Evolutionary conservation across 2,329 filamentous ascomycete species (phyloP).

Genomic region (Chaetothyriales sp.): DNA sequence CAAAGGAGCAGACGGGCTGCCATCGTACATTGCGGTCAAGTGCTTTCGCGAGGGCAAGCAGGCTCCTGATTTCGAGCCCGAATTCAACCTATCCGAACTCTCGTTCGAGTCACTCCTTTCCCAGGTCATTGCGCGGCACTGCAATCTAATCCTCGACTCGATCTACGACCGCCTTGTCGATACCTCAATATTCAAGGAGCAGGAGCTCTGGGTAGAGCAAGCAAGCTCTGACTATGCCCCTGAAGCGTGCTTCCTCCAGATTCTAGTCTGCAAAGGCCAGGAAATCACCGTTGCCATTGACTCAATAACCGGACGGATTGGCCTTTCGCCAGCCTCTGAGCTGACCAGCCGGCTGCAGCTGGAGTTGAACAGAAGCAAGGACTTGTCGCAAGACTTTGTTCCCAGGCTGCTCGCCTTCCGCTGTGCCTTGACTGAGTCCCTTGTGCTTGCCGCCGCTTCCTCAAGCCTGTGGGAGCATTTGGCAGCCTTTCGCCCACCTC

Average conservation of each 20-base stretch:
- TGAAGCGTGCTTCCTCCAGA: slow-evolving; percentile 48
- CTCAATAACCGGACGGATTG: slow-evolving; percentile 60
- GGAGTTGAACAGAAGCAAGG: slow-evolving; percentile 45
- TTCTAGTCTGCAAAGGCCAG: slow-evolving; percentile 53
- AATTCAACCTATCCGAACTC: slow-evolving; percentile 50
- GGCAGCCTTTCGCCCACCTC: slow-evolving; percentile 26
- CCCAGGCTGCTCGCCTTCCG: slow-evolving; percentile 18
- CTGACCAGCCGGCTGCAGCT: slow-evolving; percentile 44
- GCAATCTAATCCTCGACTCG: slow-evolving; percentile 52
- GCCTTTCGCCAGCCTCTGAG: slow-evolving; percentile 50
- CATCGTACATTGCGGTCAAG: slow-evolving; percentile 34
- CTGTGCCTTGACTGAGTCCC: slow-evolving; percentile 12
- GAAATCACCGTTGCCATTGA: slow-evolving; percentile 53
- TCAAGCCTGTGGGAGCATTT: slow-evolving; percentile 23
- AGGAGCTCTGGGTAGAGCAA: slow-evolving; percentile 44
- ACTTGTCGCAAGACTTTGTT: slow-evolving; percentile 25
- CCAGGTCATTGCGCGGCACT: slow-evolving; percentile 59
- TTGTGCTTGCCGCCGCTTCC: slow-evolving; percentile 5
- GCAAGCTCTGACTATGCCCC: slow-evolving; percentile 47
- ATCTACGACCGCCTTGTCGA: slow-evolving; percentile 47
- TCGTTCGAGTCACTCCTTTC: slow-evolving; percentile 62
- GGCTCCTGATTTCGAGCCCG: slow-evolving; percentile 51
- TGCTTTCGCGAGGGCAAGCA: slow-evolving; percentile 80
- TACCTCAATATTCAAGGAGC: slow-evolving; percentile 46
- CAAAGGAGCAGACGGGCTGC: slow-evolving; percentile 37